Conservation (phyloP, 768 basidiomycete genomes). For the Hericium rajendrae region DNA sequence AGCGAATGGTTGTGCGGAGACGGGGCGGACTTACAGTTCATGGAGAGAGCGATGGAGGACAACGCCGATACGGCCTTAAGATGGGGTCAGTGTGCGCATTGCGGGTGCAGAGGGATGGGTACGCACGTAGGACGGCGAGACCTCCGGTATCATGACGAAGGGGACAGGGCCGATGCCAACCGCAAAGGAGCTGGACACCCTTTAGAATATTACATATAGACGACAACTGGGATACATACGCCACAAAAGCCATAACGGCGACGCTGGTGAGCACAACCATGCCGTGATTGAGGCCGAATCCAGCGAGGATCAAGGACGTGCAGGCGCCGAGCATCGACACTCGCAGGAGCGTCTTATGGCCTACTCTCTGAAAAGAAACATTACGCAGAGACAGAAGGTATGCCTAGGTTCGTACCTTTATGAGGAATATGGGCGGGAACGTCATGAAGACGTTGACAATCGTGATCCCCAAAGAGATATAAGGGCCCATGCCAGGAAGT, state of each 20-base stretch:
- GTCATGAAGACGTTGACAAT: slow-evolving; percentile 77
- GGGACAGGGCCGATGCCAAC: slow-evolving; percentile 87
- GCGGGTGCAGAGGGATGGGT: background rate
- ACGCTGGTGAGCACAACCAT: slow-evolving; percentile 55
- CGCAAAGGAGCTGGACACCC: slow-evolving; percentile 62
- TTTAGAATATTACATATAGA: background rate
- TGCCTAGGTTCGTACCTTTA: slow-evolving; percentile 50
- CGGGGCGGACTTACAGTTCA: slow-evolving; percentile 12
- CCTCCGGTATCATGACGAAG: slow-evolving; percentile 86
- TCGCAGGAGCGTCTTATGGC: slow-evolving; percentile 59
- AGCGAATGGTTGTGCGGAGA: background rate
- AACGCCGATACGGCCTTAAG: slow-evolving; percentile 20
- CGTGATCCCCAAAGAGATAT: slow-evolving; percentile 78
- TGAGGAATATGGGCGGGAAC: slow-evolving; percentile 78
- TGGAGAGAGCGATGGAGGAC: slow-evolving; percentile 20
- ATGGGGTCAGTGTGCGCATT: background rate
- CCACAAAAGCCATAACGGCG: slow-evolving; percentile 72
- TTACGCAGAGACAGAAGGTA: background rate
- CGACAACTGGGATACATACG: slow-evolving; percentile 32
- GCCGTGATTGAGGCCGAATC: slow-evolving; percentile 58
- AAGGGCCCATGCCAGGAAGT: slow-evolving; percentile 69
- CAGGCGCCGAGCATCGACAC: slow-evolving; percentile 60
- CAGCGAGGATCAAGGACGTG: slow-evolving; percentile 55
- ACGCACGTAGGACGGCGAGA: slow-evolving; percentile 71
- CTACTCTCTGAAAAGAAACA: slow-evolving; percentile 43